A percentile compares a stretch with the other conserved stretches of the same genome.
phyloP scores from a whole-genome alignment of 805 yeast species.

The Cyberlindnera americana region DNA sequence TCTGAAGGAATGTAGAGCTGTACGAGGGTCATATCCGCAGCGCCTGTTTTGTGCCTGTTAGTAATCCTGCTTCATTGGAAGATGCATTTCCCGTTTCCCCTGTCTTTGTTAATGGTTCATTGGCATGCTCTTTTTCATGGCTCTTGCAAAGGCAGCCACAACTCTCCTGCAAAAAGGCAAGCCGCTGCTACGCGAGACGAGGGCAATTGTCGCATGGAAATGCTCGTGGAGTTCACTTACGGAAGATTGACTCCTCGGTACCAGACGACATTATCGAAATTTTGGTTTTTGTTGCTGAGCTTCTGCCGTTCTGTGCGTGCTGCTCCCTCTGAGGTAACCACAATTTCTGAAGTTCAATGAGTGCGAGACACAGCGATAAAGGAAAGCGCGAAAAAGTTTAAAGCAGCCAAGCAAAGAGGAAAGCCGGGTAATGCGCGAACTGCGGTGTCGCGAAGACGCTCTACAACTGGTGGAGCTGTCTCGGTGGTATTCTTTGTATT shows the following conservation, averaged over 20 bases:
- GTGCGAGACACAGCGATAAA: constrained; percentile 3
- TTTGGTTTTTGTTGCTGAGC: neutral
- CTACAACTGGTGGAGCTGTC: no score
- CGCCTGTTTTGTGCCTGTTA: constrained; percentile 38
- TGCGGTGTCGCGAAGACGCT: no score
- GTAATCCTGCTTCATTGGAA: neutral
- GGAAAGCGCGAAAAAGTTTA: neutral
- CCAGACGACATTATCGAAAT: constrained; percentile 5
- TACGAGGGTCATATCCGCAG: constrained; percentile 96
- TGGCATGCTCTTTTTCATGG: no score
- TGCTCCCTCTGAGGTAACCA: neutral
- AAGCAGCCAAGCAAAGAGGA: neutral
- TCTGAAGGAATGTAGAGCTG: constrained; percentile 93
- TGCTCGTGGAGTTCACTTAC: no score
- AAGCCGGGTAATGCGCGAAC: neutral
- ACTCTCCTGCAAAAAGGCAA: no score
- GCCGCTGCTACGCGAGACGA: neutral
- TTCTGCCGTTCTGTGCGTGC: neutral
- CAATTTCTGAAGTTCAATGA: neutral
- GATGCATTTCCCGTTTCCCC: no score
- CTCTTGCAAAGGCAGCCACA: no score
- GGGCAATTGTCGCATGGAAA: no score
- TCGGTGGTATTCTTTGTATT: no score
- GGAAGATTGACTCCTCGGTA: constrained; percentile 38
- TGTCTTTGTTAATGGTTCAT: no score